These are phyloP conservation scores for Penicillium sp. DNA, from an alignment of 2,329 filamentous ascomycete genomes.

Conservation along the genomic window DNA sequence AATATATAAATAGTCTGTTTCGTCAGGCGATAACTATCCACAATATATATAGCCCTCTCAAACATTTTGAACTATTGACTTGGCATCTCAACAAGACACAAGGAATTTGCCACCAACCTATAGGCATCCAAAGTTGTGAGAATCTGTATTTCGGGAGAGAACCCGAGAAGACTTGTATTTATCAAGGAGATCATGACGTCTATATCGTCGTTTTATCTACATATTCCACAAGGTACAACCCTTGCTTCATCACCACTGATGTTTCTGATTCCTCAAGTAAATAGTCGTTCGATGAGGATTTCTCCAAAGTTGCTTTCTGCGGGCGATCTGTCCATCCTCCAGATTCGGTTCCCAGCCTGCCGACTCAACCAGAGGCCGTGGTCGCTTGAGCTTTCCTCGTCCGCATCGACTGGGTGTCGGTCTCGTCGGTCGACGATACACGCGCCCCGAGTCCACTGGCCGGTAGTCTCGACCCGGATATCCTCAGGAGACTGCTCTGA, in stretches of 20 bases:
- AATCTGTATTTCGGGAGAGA: background rate
- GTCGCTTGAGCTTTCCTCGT: slow-evolving; percentile 70
- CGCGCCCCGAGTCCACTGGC: slow-evolving; percentile 95
- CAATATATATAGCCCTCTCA: no score
- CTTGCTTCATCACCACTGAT: background rate
- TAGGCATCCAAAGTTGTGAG: background rate
- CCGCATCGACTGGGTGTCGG: slow-evolving; percentile 50
- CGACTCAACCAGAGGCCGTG: slow-evolving; percentile 75
- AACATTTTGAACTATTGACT: no score
- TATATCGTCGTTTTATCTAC: background rate
- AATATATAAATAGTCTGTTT: no score
- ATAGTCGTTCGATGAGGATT: slow-evolving; percentile 69
- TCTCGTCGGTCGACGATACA: slow-evolving; percentile 78
- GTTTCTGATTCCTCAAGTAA: slow-evolving; percentile 36
- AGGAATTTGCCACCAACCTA: no score
- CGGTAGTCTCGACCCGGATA: slow-evolving; percentile 83
- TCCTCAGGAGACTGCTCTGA: slow-evolving; percentile 69
- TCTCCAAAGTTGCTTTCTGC: slow-evolving; percentile 70
- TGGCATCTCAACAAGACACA: no score
- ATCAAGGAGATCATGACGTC: background rate
- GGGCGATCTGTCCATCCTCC: slow-evolving; percentile 72
- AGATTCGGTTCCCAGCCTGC: slow-evolving; percentile 77
- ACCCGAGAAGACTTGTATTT: background rate
- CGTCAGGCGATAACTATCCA: no score
- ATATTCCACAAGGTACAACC: background rate